Evolutionary conservation across 2,329 filamentous ascomycete species (phyloP), one percentile per base, ranked within the genome.

Genomic region (Colletotrichum sp.): DNA sequence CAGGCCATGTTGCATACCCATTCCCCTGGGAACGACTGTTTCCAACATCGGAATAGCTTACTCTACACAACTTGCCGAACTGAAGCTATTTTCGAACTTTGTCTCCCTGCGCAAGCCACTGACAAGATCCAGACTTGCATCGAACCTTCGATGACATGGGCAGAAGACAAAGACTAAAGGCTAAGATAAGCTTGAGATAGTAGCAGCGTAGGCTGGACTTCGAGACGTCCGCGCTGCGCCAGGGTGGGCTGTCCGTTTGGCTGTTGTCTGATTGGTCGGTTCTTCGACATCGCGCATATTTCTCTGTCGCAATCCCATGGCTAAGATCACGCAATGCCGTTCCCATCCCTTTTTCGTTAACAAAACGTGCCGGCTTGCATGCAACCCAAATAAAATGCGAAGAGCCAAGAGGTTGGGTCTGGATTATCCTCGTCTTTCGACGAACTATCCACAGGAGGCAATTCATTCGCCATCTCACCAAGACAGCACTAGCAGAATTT

Each of bases 271-370:
- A 73, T 77, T 77, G 75, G 77, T 12, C 34, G 16, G 59, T 61
- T 59, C 13, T 24, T 28, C 6, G 8, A 32, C 6, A 43, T 57
- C 59, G 61, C 24, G 34, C 59, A 28, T 16, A 28, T 43, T 21
- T 18, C 12, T 36, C 30, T 78, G 77, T 78, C 77, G 75, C 70
- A 72, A 76, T 78, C 21, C n/a, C 77, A 78, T 73, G 77, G 69
- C 66, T 61, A 28, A 26, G 26, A 74, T 77, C 72, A 78, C 77
- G 77, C 77, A 65, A 78, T 78, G 48, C 32, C 10, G 28, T 59
- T 26, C 18, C 48, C 57, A 69, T 65, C n/a, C 74, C 64, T n/a
- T 63, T 73, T 65, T 60, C 34, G 55, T 57, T 21, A 39, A 55
- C 18, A 73, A 52, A 52, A 39, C 34, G 60, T 48, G 59, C 24